Evolutionary conservation across 2,329 filamentous ascomycete genomes (phyloP), one percentile per base, ranked within the genome.

Genomic region (Aspergillus sp.): DNA sequence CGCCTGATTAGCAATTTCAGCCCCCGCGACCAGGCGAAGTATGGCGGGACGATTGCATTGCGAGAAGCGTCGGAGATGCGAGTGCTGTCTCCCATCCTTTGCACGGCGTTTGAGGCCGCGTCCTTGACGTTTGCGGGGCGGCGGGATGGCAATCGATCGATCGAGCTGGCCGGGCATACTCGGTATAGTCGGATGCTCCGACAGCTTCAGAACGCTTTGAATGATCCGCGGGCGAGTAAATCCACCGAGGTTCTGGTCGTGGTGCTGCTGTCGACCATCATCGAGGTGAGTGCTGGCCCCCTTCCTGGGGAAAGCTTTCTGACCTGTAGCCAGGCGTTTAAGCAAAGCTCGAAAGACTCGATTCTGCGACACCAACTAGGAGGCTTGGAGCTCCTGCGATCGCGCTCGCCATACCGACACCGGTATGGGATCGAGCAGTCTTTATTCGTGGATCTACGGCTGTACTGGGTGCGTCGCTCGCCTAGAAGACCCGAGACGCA

Each of bases 391-490:
- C 44, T 65, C 5, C 42, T 65, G 11, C 56, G 54, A 6, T 44
- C 56, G 4, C 53, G 63, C 21, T 62, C 63, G 7, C 57, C 63
- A 3, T 65, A 63, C 38, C 59, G 63, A 7, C 63, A 65, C 48
- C 57, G 62, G 2, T 55, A 57, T 42, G 62, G 63, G 1, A 51
- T 65, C 13, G 63, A 65, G 17, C 57, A 60, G 36, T 65, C 63
- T 3, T 41, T 65, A 10, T 65, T 53, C 43, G 60, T 65, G 11
- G 63, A 65, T 45, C 56, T 65, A n/a, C 61, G 63, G 16, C 51
- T 64, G 11, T 65, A 65, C 41, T 65, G 63, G 63, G 63, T 65
- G 54, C 16, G 58, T n/a, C n/a, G n/a, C n/a, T n/a, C n/a, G n/a
- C n/a, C n/a, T n/a, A n/a, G n/a, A n/a, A n/a, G n/a, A n/a, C n/a